Evolutionary conservation across 1,139 yeast genomes (phyloP), one percentile per base, ranked within the genome.

Genomic region (Martiniozyma asiatica): DNA sequence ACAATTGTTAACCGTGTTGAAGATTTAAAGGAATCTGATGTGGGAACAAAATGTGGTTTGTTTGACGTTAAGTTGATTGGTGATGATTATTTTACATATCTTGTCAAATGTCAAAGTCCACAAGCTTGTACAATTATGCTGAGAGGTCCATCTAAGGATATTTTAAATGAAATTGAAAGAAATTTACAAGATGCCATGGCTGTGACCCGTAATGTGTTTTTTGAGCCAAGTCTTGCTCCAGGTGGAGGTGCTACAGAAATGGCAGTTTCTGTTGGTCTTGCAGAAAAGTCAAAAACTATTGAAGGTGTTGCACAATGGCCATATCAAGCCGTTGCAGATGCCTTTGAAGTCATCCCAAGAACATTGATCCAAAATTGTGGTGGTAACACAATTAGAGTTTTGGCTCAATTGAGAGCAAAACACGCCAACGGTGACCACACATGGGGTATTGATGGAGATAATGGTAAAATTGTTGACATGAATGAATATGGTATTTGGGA

Each of bases 161-260:
- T 92, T 37, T 65, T 92, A 48, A 85, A 85, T 56, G 98, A 92
- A 64, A 75, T 92, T 48, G 98, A 92, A 55, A 77, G 99, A 55
- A 92, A 92, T 55, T 67, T 92, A 51, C 97, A 89, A 53, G 99
- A 92, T 58, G 98, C 99, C 29, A 82, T 92, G 94, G 89, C 96
- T 5, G 98, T 89, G 31, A 77, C 98, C 15, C 74, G 96, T 56
- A 92, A 92, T 51, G 96, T 92, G 28, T 72, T 82, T 68, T 77
- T 89, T 47, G 94, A 89, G 55, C 98, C 99, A 30, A 74, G 92
- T 24, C 68, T 89, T 50, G 68, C 95, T 2, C 99, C 99, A 30
- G 99, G 99, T 45, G 99, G 98, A 36, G 98, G 99, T 50, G 98
- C 99, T 30, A 89, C 97, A 14, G 99, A 89, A 59, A 89, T 92